A percentile compares a stretch with the other conserved stretches of the same genome.
Conservation (phyloP, 2,329 filamentous ascomycete genomes). For the Aschersonia sp. region DNA sequence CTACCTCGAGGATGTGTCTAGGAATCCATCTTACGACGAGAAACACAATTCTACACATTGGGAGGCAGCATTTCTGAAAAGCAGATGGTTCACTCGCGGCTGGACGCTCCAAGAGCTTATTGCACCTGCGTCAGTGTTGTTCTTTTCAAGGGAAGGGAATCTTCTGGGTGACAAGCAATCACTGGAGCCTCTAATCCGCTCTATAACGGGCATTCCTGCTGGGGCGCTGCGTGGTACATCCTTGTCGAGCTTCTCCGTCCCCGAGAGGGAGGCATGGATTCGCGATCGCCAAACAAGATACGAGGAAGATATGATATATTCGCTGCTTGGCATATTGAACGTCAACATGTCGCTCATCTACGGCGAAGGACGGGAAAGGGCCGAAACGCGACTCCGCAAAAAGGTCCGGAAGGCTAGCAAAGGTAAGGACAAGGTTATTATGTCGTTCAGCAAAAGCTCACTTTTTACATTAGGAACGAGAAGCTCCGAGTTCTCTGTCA, state of each 20-base stretch:
- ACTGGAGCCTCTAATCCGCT: conserved; percentile 8
- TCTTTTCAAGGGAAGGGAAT: conserved; percentile 8
- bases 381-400: not conserved
- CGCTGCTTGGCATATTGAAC: conserved; percentile 8
- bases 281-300: conserved; percentile 4
- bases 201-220: conserved; percentile 10
- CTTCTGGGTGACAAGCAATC: conserved; percentile 10
- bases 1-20: conserved; percentile 7
- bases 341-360: conserved; percentile 8
- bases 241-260: conserved; percentile 4
- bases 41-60: not conserved
- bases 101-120: conserved; percentile 9
- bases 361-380: conserved; percentile 5
- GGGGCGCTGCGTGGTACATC: conserved; percentile 5
- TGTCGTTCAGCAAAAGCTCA: not conserved
- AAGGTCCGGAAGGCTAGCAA: not conserved
- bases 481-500: conserved; percentile 2
- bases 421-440: not conserved
- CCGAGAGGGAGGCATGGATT: conserved; percentile 9
- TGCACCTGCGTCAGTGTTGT: conserved; percentile 10
- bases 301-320: conserved; percentile 8
- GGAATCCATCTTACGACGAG: too few relatives aligned
- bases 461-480: not conserved
- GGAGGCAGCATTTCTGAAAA: not conserved
- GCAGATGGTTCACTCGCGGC: conserved; percentile 6